Base-by-base conservation (phyloP, 2,329 filamentous ascomycete species). In the Hymenoscyphus repandus region DNA sequence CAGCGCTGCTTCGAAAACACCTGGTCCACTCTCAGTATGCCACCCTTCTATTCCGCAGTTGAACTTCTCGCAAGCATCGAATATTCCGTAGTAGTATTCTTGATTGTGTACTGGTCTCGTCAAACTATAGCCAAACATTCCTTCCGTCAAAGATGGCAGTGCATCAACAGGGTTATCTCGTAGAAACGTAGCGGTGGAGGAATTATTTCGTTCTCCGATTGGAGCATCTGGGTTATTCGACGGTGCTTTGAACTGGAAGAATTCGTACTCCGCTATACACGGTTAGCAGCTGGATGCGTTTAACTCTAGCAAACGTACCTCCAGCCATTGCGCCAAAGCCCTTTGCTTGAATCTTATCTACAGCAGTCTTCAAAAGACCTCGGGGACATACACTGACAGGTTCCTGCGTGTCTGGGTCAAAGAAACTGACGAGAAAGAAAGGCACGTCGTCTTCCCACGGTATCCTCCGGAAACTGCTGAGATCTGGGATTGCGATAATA, bases 121-220 rank as follows among this genome's bases (percentile, higher is more conserved):
- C 58, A 96, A 74, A 57, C 88, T 93, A 74, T 96, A 96, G 52
- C 90, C 91, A 63, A 96, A 96, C 91, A 96, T 96, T 64, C 91
- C 91, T 65, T 95, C 88, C 7, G 91, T 95, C 45, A 96, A 72
- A 20, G 86, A 75, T 0, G 89, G 89, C 7, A 96, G 78, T n/a
- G 82, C 69, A 44, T 85, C 74, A 12, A 86, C 82, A 0, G 88
- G 79, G 66, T 95, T 90, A 6, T 85, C 73, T 62, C 80, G 77
- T 34, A 95, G 79, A 68, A 88, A 95, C 6, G 77, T 72, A 20
- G 89, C 87, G 1, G 89, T 87, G 0, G 86, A 83, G 30, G 84
- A 82, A 7, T 78, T 78, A 57, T 82, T 83, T 52, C 76, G 73
- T 65, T 83, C 76, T 17, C 74, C 66, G 30, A 73, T 69, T 17